Percentiles rank a stretch among this genome's conserved stretches.
Conservation (phyloP, 352 stramenopile genomes). For the Pythium phragmitis region DNA sequence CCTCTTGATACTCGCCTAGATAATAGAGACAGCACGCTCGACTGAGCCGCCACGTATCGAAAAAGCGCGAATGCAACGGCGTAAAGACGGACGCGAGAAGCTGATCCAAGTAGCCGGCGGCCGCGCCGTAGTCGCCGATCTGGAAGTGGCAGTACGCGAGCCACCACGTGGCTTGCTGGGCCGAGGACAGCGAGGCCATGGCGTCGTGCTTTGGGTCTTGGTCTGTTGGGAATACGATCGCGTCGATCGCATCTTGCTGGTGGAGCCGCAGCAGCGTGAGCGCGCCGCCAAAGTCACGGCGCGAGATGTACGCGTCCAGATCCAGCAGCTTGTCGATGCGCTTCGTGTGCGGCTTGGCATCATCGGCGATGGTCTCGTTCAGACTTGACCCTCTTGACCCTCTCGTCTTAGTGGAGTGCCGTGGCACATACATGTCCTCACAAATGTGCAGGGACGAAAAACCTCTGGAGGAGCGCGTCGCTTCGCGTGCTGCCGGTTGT, state of each 20-base stretch:
- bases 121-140: slow-evolving; percentile 39
- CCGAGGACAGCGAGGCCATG: neutral
- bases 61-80: slow-evolving; percentile 11
- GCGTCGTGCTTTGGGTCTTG: neutral
- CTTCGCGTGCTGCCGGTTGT: neutral
- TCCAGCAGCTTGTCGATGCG: slow-evolving; percentile 28
- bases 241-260: slow-evolving; percentile 24
- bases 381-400: neutral
- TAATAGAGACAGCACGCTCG: slow-evolving; percentile 60
- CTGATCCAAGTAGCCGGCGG: slow-evolving; percentile 50
- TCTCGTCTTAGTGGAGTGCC: neutral
- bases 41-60: slow-evolving; percentile 45
- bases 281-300: slow-evolving; percentile 45
- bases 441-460: neutral
- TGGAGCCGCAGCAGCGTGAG: slow-evolving; percentile 39
- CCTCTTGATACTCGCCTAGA: slow-evolving; percentile 42
- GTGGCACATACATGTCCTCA: slow-evolving; percentile 2
- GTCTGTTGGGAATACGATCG: neutral
- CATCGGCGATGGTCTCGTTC: neutral
- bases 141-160: slow-evolving; percentile 73
- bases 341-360: neutral
- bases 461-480: neutral
- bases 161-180: slow-evolving; percentile 49
- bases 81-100: slow-evolving; percentile 31
- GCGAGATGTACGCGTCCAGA: slow-evolving; percentile 42